Evolutionary conservation across 768 basidiomycete genomes (phyloP), one percentile per base, ranked within the genome.

Genomic region (Coprinopsis marcescibilis): DNA sequence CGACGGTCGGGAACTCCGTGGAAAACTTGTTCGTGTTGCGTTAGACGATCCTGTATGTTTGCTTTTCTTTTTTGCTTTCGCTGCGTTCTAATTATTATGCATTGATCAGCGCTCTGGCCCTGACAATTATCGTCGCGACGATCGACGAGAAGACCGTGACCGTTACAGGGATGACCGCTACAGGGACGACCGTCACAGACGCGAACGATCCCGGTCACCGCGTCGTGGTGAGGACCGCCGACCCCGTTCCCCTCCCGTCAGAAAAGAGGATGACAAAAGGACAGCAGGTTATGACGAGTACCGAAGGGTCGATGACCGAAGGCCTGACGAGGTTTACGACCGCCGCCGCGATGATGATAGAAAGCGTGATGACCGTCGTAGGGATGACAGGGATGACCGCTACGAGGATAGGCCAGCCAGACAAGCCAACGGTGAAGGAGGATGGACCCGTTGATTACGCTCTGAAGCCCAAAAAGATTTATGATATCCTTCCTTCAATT

Each of bases 211-310:
- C 52, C 78, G 78, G 61, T 92, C 90, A 43, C 87, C 89, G 61
- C 84, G 88, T 55, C 79, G 81, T 52, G 72, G 78, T 50, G 87
- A 86, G 57, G 85, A 85, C 67, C 82, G 85, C 74, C 84, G 83
- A 59, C 70, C 81, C 73, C 83, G 86, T 77, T 87, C 85, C 71
- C 82, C 87, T 63, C 82, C 85, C 56, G 76, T 80, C 50, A 77
- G 73, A 76, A 85, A 87, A 76, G 85, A 89, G 59, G 71, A 71
- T 73, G 85, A 89, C 69, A 81, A 75, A 78, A 83, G 84, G 77
- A 78, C 85, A 81, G 83, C 85, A 82, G 86, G 85, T 81, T 87
- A 89, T 81, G 88, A 89, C 80, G 84, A 88, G 78, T 75, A 80
- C 67, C 82, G 88, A 66, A 83, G 88, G 68, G 85, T 84, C 60